Evolutionary conservation across 441 rosid genomes (phyloP), one percentile per base, ranked within the genome.

Genomic region (Geranium incanum): DNA sequence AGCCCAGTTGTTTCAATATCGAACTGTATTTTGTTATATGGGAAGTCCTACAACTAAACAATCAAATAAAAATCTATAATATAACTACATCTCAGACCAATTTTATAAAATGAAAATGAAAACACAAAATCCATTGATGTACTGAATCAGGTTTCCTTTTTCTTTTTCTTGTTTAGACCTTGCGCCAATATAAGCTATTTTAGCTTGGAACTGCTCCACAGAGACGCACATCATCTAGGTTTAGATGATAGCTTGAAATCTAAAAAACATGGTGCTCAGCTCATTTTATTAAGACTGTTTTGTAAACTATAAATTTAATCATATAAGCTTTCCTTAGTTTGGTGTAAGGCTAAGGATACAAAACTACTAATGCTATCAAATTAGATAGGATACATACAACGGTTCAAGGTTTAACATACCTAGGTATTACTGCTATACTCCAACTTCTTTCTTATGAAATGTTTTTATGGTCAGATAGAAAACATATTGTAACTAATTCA

Each of bases 391-490:
- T 15, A 18, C 4, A 4, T 52, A 13, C 6, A 11, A 18, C 19
- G 33, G 64, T 19, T 18, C 64, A 18, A 9, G 8, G 28, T 57
- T 15, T 1, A 57, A 5, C 63, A 15, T 57, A 57, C 7, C 8
- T 0, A 19, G 6, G 12, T 19, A 18, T 18, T 18, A 59, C 28
- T 18, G n/a, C 6, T 45, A 45, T 7, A 64, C n/a, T 11, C 37
- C 28, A 64, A 64, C 6, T 9, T 9, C 67, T 21, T 21, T 62
- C 3, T 7, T 36, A 21, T 6, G 36, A 19, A 9, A 62, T 62
- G 3, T 64, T 64, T 64, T 64, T 64, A 36, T 64, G 39, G 39
- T 64, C 39, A 23, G 11, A 63, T 64, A 8, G 67, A 36, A 62
- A 62, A 62, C 28, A 62, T 62, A 6, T 5, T 62, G 33, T 63